Conservation (phyloP, 768 basidiomycete genomes). For the Rhizopogon sp. region DNA sequence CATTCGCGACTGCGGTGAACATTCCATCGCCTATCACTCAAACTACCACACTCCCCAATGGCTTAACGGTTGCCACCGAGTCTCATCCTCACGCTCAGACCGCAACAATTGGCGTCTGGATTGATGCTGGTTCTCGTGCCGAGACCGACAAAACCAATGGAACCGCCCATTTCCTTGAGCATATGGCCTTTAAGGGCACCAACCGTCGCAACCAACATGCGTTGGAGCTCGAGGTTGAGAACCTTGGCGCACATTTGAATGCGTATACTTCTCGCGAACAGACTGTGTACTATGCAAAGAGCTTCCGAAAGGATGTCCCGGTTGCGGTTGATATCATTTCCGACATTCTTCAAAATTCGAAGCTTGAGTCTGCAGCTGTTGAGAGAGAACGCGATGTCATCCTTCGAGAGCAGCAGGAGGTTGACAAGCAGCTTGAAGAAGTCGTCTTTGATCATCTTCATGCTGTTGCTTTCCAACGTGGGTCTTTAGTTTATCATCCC, state of each 20-base stretch:
- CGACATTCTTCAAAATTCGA: slow-evolving; percentile 96
- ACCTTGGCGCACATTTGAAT: slow-evolving; percentile 94
- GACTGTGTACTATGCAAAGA: slow-evolving; percentile 99
- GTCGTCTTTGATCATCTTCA: slow-evolving; percentile 99
- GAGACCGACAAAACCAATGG: slow-evolving; percentile 95
- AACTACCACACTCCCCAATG: slow-evolving; percentile 90
- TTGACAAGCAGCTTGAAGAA: slow-evolving; percentile 97
- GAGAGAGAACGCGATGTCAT: slow-evolving; percentile 97
- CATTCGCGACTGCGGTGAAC: slow-evolving; percentile 71
- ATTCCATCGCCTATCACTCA: slow-evolving; percentile 74
- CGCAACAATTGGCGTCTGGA: slow-evolving; percentile 99
- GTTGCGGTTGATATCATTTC: slow-evolving; percentile 93
- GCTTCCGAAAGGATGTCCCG: slow-evolving; percentile 92
- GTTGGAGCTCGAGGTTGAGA: slow-evolving; percentile 96
- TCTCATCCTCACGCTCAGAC: slow-evolving; percentile 88
- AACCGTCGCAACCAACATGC: slow-evolving; percentile 80
- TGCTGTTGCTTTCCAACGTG: slow-evolving; percentile 94
- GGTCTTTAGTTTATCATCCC: slow-evolving; percentile 18
- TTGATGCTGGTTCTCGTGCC: slow-evolving; percentile 95
- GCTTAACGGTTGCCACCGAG: slow-evolving; percentile 93
- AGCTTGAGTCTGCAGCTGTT: slow-evolving; percentile 80
- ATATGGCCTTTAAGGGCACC: slow-evolving; percentile 98
- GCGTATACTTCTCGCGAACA: slow-evolving; percentile 99
- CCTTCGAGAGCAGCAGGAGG: slow-evolving; percentile 95
- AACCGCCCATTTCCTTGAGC: slow-evolving; percentile 97